phyloP scores from a whole-genome alignment of 2,329 filamentous ascomycete genomes.

The Phyllosticta capitalensis region DNA sequence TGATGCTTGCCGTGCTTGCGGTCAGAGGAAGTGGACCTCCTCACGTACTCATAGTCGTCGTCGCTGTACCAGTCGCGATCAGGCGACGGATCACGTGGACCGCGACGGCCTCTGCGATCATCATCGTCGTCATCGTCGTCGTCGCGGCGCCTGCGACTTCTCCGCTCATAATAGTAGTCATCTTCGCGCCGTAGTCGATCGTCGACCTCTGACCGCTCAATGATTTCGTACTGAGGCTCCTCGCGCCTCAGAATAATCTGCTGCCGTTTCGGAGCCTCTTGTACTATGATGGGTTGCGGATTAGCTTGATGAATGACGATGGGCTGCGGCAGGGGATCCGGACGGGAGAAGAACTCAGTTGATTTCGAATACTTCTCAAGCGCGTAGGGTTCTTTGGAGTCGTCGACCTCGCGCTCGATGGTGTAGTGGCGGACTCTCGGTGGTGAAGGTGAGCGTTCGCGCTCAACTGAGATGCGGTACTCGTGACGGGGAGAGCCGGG shows the following conservation, averaged over 20 bases:
- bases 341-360: slow-evolving; percentile 43
- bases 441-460: slow-evolving; percentile 37
- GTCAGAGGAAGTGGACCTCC: slow-evolving; percentile 32
- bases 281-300: slow-evolving; percentile 46
- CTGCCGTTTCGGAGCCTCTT: slow-evolving; percentile 38
- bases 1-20: slow-evolving; percentile 36
- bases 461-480: slow-evolving; percentile 37
- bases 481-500: slow-evolving; percentile 36
- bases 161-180: slow-evolving; percentile 54
- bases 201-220: slow-evolving; percentile 49
- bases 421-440: slow-evolving; percentile 25
- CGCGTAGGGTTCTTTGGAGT: slow-evolving; percentile 32
- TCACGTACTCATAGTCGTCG: slow-evolving; percentile 52
- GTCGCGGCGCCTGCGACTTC: slow-evolving; percentile 42
- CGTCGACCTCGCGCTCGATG: slow-evolving; percentile 34
- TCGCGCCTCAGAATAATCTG: slow-evolving; percentile 40
- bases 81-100: slow-evolving; percentile 11
- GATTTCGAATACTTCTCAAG: slow-evolving; percentile 44
- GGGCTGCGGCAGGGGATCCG: slow-evolving; percentile 29
- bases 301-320: slow-evolving; percentile 44
- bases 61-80: slow-evolving; percentile 42
- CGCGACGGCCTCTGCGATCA: slow-evolving; percentile 29
- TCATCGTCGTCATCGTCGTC: slow-evolving; percentile 28
- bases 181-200: slow-evolving; percentile 43
- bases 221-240: slow-evolving; percentile 50